Base-by-base conservation (phyloP, 371 early-diverging fungal species). In the Apophysomyces trapeziformis region DNA sequence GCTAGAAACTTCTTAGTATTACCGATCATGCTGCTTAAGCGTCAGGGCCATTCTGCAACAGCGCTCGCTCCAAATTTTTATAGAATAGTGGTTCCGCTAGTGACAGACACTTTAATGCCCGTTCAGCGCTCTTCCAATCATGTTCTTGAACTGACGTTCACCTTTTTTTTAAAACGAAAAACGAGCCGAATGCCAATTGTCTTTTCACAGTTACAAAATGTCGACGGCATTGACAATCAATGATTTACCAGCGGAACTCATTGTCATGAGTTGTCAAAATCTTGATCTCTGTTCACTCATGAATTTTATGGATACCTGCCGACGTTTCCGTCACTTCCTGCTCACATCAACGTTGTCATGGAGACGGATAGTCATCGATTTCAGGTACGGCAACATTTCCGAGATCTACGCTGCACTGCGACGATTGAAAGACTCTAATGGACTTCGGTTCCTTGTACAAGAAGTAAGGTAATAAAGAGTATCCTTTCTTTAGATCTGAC, bases 291-390 rank as follows among this genome's bases (percentile, higher is more conserved):
- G 77, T 37, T 75, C 77, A 0, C 66, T 70, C n/a, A 74, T 72
- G 64, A 71, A 69, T 44, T 50, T 80, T 32, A 65, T 76, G 71
- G 82, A 82, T 58, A 79, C 80, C 4, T 79, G 79, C 46, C 67
- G 64, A 36, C 65, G 66, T 5, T 68, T 71, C 57, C 75, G 82
- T 7, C 73, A 73, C 45, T 57, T 69, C 39, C 69, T 71, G 36
- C 64, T 81, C 4, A 65, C 67, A 13, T 73, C 73, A 14, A 68
- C 45, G 21, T 61, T 59, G 26, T n/a, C 78, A 1, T 83, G 83
- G 83, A 65, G 67, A 59, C 65, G 60, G 7, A 69, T 83, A 26
- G 69, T 68, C 4, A 68, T 83, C 61, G 77, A 78, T 60, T 41
- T 75, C 0, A 64, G 66, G 41, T 63, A 67, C 50, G 67, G 60